These are phyloP conservation scores for Lepidium didymum DNA, from an alignment of 345 rosid species.

Conservation along the genomic window DNA sequence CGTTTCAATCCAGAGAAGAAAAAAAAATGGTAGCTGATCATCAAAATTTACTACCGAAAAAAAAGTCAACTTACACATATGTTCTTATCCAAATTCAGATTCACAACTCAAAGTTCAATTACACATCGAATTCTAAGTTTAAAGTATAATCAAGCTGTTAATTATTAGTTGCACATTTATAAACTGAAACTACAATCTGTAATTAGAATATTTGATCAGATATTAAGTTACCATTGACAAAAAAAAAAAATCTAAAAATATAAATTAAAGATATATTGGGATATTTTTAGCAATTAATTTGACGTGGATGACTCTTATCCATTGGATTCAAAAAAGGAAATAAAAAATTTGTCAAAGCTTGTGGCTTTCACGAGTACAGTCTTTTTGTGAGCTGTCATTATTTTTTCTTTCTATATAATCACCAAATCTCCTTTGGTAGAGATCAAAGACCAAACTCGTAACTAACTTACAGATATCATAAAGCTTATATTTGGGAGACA, in stretches of 20 bases:
- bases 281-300: too few relatives aligned
- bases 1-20: background rate
- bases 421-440: conserved; percentile 16
- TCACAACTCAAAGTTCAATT: background rate
- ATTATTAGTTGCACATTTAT: background rate
- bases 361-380: conserved; percentile 20
- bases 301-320: conserved; percentile 19
- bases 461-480: conserved; percentile 4
- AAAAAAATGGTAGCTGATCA: background rate
- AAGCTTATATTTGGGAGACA: conserved; percentile 1
- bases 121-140: too few relatives aligned
- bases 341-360: background rate
- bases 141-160: background rate
- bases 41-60: background rate
- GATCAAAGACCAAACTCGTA: conserved; percentile 14
- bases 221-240: background rate
- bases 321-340: background rate
- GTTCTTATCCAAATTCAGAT: conserved; percentile 10
- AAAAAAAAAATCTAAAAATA: conserved; percentile 12
- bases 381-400: background rate
- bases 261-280: background rate
- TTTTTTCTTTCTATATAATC: background rate
- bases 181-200: background rate
- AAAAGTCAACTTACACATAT: background rate
- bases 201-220: conserved; percentile 16